These are phyloP conservation scores for Dissophora ornata DNA, from an alignment of 192 early-diverging fungal species.

Conservation along the genomic window DNA sequence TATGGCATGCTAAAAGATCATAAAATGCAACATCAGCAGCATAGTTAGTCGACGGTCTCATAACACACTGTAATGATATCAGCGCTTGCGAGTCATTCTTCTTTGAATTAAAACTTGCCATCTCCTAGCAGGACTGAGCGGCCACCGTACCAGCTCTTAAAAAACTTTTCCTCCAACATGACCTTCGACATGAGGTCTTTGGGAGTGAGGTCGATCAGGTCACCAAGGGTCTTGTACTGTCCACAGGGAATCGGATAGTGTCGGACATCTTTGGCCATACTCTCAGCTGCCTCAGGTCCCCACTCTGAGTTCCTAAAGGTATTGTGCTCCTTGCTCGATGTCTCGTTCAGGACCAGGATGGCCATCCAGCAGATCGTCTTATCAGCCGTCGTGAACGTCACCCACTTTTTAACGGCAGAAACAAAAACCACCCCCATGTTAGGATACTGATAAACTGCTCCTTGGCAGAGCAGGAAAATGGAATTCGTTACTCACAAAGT, in stretches of 20 bases:
- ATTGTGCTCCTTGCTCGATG: neutral
- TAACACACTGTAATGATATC: neutral
- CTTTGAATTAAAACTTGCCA: too few species aligned
- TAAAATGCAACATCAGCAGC: neutral
- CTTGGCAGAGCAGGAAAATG: too few species aligned
- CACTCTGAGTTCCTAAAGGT: neutral
- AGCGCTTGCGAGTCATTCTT: too few species aligned
- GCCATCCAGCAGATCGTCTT: conserved; percentile 24
- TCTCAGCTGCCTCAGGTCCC: too few species aligned
- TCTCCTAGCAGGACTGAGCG: too few species aligned
- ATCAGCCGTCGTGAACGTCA: conserved; percentile 1
- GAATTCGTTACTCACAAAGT: conserved; percentile 6
- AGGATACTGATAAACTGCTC: too few species aligned
- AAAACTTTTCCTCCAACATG: conserved; percentile 18
- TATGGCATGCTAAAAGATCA: conserved; percentile 9
- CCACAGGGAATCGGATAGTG: conserved; percentile 1
- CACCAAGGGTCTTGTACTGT: conserved; percentile 4
- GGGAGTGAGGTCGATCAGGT: conserved; percentile 19
- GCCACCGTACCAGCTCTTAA: neutral
- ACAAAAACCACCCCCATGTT: too few species aligned
- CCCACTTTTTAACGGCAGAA: neutral
- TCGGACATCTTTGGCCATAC: conserved; percentile 9
- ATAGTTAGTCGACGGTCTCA: neutral
- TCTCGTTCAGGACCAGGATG: conserved; percentile 2
- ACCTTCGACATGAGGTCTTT: conserved; percentile 14